Evolutionary conservation across 2,329 filamentous ascomycete genomes (phyloP).

Genomic region (Ramularia collo-cygni): DNA sequence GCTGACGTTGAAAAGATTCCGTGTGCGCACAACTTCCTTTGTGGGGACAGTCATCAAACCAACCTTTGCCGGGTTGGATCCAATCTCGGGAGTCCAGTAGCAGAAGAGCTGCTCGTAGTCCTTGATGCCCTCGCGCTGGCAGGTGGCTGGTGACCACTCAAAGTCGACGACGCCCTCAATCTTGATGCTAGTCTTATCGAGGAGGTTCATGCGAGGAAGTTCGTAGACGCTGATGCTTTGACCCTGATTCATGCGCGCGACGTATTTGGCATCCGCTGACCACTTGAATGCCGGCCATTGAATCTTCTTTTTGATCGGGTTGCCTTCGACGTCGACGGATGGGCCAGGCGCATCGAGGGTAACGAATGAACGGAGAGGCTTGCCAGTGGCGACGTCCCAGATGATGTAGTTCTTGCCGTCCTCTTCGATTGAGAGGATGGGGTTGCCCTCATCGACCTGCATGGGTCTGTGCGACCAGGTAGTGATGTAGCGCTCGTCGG

Average conservation of each 20-base stretch:
- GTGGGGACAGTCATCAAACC: conserved; percentile 92
- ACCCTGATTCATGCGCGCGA: conserved; percentile 81
- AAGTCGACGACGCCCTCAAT: conserved; percentile 96
- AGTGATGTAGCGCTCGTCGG: conserved; percentile 82
- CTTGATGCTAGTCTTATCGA: conserved; percentile 90
- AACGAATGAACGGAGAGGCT: conserved; percentile 86
- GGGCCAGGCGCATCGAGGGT: conserved; percentile 72
- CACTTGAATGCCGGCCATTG: conserved; percentile 99
- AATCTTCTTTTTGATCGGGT: conserved; percentile 77
- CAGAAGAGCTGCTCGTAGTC: conserved; percentile 91
- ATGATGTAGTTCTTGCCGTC: conserved; percentile 99
- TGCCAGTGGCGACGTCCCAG: conserved; percentile 87
- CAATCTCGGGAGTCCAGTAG: conserved; percentile 98
- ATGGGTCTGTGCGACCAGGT: conserved; percentile 97
- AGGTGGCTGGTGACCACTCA: conserved; percentile 86
- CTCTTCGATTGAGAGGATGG: conserved; percentile 70
- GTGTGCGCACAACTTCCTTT: conserved; percentile 86
- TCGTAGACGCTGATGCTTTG: conserved; percentile 90
- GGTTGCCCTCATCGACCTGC: conserved; percentile 80
- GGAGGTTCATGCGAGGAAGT: conserved; percentile 76
- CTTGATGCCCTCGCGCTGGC: conserved; percentile 78
- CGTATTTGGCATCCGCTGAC: conserved; percentile 96
- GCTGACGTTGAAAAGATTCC: conserved; percentile 96
- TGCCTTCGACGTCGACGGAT: conserved; percentile 53
- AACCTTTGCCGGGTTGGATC: conserved; percentile 95